Conservation (phyloP, 768 basidiomycete species). For the Boletus speciosus region DNA sequence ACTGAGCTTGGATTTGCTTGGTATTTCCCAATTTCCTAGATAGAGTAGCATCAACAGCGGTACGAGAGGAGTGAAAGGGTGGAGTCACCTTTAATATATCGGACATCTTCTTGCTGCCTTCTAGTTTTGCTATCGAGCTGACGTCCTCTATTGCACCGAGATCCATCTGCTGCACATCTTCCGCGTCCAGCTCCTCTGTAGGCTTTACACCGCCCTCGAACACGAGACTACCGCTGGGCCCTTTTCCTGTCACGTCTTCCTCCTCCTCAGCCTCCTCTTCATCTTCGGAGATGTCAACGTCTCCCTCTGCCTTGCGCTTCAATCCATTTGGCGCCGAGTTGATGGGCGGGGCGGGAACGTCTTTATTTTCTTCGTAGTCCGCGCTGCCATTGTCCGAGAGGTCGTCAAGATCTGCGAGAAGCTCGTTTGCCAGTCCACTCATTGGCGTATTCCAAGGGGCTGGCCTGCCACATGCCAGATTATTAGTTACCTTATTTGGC, state of each 20-base stretch:
- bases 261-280: constrained; percentile 43
- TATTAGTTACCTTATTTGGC: constrained; percentile 10
- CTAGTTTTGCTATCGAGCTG: constrained; percentile 80
- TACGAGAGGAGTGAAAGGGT: not conserved
- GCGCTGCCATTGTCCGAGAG: constrained; percentile 66
- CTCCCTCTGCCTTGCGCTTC: constrained; percentile 63
- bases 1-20: constrained; percentile 73
- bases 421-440: constrained; percentile 87
- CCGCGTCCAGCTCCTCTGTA: constrained; percentile 92
- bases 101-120: constrained; percentile 81
- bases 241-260: constrained; percentile 37
- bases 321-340: constrained; percentile 30
- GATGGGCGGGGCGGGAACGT: constrained; percentile 22
- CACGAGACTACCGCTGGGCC: constrained; percentile 55
- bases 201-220: constrained; percentile 86
- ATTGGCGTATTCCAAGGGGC: constrained; percentile 36
- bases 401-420: constrained; percentile 88
- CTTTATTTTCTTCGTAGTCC: constrained; percentile 42
- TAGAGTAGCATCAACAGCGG: not conserved
- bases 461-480: not conserved
- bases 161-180: constrained; percentile 95
- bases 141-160: constrained; percentile 83
- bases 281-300: constrained; percentile 56
- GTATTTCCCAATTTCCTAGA: constrained; percentile 87
- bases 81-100: constrained; percentile 74